Conservation (phyloP, 2,329 filamentous ascomycete genomes). For the Fusarium papillatum region DNA sequence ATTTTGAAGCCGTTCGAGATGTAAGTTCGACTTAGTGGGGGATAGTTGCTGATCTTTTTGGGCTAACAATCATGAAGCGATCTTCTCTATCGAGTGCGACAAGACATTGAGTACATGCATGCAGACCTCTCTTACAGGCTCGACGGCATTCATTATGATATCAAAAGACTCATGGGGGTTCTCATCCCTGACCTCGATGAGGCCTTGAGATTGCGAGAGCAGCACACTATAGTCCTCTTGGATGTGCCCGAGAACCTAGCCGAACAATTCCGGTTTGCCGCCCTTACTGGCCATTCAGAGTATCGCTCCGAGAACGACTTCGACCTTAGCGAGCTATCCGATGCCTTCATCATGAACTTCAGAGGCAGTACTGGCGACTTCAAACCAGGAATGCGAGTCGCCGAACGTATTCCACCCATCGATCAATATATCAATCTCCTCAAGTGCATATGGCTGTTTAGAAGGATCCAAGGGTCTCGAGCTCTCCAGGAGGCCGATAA, state of each 20-base stretch:
- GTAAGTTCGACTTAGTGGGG: slow-evolving; percentile 34
- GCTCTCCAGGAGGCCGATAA: slow-evolving; percentile 17
- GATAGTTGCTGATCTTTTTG: slow-evolving; percentile 7
- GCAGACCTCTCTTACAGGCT: slow-evolving; percentile 41
- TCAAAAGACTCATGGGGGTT: slow-evolving; percentile 43
- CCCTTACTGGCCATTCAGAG: slow-evolving; percentile 37
- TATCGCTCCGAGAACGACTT: slow-evolving; percentile 39
- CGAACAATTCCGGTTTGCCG: slow-evolving; percentile 40
- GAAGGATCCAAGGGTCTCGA: slow-evolving; percentile 32
- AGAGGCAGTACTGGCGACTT: slow-evolving; percentile 43
- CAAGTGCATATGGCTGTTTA: slow-evolving; percentile 50
- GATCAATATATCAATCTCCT: slow-evolving; percentile 49
- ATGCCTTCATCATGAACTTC: slow-evolving; percentile 49
- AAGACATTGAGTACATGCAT: slow-evolving; percentile 46
- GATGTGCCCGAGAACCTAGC: slow-evolving; percentile 41
- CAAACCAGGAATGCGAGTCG: slow-evolving; percentile 43
- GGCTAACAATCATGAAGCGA: slow-evolving; percentile 40
- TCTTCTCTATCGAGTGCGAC: slow-evolving; percentile 46
- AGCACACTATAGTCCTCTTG: slow-evolving; percentile 20
- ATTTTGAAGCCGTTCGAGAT: slow-evolving; percentile 53
- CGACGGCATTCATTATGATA: slow-evolving; percentile 35
- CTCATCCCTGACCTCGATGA: slow-evolving; percentile 43
- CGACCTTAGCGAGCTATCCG: slow-evolving; percentile 45
- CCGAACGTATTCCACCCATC: slow-evolving; percentile 38
- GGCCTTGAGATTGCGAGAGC: slow-evolving; percentile 37